A percentile compares a stretch with the other conserved stretches of the same genome.
phyloP scores from a whole-genome alignment of 768 basidiomycete genomes.

The Xanthoconium purpureum region DNA sequence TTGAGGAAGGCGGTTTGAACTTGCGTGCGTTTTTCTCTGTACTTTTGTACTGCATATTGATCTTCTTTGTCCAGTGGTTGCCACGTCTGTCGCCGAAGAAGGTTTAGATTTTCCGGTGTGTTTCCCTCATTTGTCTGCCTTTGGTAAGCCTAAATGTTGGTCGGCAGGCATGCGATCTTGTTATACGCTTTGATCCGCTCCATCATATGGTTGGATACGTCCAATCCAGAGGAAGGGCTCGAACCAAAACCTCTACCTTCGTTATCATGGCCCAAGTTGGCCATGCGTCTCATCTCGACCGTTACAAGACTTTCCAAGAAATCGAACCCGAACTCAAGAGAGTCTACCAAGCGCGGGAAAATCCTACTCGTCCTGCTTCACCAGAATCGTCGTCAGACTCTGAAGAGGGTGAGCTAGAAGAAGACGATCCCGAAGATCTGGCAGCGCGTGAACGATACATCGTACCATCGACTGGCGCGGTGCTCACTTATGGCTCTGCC shows the following conservation, averaged over 20 bases:
- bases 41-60: neutral
- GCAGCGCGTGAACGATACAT: constrained; percentile 69
- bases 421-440: constrained; percentile 55
- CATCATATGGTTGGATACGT: constrained; percentile 85
- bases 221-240: constrained; percentile 84
- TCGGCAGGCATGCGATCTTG: constrained; percentile 78
- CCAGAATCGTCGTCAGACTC: constrained; percentile 27
- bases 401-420: constrained; percentile 38
- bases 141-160: neutral
- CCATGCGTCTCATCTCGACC: constrained; percentile 49
- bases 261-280: constrained; percentile 76
- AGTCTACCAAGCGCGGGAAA: constrained; percentile 55
- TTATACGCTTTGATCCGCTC: constrained; percentile 80
- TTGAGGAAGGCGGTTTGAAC: constrained; percentile 63
- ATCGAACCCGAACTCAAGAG: constrained; percentile 64
- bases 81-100: constrained; percentile 88
- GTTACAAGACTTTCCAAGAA: constrained; percentile 55
- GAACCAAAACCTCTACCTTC: constrained; percentile 73
- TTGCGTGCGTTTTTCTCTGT: constrained; percentile 47
- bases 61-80: constrained; percentile 50
- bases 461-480: constrained; percentile 68
- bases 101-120: constrained; percentile 84
- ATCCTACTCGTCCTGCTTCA: constrained; percentile 29
- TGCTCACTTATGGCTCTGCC: constrained; percentile 75
- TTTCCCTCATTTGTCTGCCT: constrained; percentile 1